Evolutionary conservation across 1,284 basidiomycete genomes (phyloP), one percentile per base, ranked within the genome.

Genomic region (Puccinia novopanici): DNA sequence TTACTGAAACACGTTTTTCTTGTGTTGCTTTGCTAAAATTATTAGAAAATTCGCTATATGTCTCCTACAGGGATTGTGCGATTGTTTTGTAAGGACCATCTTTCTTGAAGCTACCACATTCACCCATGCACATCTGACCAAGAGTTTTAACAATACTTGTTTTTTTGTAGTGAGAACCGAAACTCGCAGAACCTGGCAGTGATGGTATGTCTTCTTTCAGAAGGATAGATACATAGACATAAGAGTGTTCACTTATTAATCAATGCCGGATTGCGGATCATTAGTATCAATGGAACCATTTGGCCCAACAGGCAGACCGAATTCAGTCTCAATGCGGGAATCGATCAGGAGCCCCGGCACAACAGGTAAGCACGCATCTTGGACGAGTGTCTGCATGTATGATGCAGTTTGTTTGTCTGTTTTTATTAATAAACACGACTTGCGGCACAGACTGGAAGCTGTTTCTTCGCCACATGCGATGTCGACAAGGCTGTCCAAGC

Each of bases 231-330:
- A 57, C n/a, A 52, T 52, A 30, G 71, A 34, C 24, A n/a, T 37
- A 12, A 37, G 34, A 19, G 4, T 50, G 15, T 34, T 71, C n/a
- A 50, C 54, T 34, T 8, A 1, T n/a, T 3, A 54, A 52, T 54
- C n/a, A 27, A 17, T 50, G 50, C 50, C 2, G 19, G 27, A 15
- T 50, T 52, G n/a, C n/a, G n/a, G n/a, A n/a, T 71, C 2, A 24
- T 74, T 57, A 74, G 72, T 74, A 74, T 37, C 30, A 45, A 42
- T 74, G 72, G 72, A 48, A 74, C 24, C 72, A 37, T 1, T 74
- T 74, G 22, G 72, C 72, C 17, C 13, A 45, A 6, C 72, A 74
- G 19, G 72, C 55, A 37, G 30, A 50, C n/a, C 50, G 72, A n/a
- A 30, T 74, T 15, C 72, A 74, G 59, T 9, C 34, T 13, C 72